Conservation (phyloP, 176 grass and related monocot genomes). For the Oryza brachyantha region DNA sequence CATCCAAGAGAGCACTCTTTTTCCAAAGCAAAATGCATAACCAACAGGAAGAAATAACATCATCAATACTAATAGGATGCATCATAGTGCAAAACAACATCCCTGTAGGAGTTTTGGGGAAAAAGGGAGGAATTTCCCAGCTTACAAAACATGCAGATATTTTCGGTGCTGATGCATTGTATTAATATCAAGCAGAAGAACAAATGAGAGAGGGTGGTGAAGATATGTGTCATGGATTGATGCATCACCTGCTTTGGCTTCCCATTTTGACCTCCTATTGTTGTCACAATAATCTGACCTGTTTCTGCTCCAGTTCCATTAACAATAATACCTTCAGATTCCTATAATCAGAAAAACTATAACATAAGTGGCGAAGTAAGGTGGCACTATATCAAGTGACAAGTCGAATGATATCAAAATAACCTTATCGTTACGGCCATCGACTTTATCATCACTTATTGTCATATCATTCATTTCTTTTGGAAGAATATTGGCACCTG, state of each 20-base stretch:
- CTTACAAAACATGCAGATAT: neutral
- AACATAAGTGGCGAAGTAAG: slow-evolving; percentile 27
- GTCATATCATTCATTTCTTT: slow-evolving; percentile 90
- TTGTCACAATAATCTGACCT: slow-evolving; percentile 88
- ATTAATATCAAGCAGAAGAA: neutral
- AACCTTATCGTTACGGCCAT: slow-evolving; percentile 74
- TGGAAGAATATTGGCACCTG: slow-evolving; percentile 73
- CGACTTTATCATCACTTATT: slow-evolving; percentile 79
- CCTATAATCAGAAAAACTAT: slow-evolving; percentile 43
- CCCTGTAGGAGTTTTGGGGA: neutral
- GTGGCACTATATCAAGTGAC: neutral
- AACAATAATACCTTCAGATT: slow-evolving; percentile 51
- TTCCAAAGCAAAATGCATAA: slow-evolving; percentile 3
- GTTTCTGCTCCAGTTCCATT: slow-evolving; percentile 75
- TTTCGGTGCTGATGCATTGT: neutral
- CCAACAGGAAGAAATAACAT: neutral
- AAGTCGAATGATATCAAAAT: neutral
- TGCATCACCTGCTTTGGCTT: slow-evolving; percentile 85
- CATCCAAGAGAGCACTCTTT: neutral
- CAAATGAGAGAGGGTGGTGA: neutral
- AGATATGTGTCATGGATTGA: neutral
- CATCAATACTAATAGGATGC: neutral
- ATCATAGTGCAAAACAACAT: neutral
- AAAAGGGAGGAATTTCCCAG: neutral
- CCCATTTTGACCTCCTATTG: slow-evolving; percentile 85